These are phyloP conservation scores for Cryptococcus amylolentus DNA, from an alignment of 1,284 basidiomycete genomes.

Conservation along the genomic window DNA sequence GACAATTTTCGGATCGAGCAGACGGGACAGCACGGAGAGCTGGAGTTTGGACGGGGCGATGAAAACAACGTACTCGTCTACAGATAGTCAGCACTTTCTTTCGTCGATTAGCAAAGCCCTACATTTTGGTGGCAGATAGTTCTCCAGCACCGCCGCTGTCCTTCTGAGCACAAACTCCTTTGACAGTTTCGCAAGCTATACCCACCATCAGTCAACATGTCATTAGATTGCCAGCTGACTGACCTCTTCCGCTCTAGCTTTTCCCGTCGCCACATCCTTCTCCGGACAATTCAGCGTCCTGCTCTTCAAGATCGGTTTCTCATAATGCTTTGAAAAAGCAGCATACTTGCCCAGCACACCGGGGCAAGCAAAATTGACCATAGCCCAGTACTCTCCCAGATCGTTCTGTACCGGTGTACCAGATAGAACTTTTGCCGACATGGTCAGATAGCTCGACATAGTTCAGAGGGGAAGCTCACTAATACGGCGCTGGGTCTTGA, in stretches of 20 bases:
- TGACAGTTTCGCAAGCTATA: slow-evolving; percentile 69
- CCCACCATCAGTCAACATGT: not conserved
- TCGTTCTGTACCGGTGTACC: slow-evolving; percentile 99
- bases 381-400: slow-evolving; percentile 89
- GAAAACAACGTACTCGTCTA: slow-evolving; percentile 93
- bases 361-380: slow-evolving; percentile 95
- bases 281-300: slow-evolving; percentile 69
- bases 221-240: slow-evolving; percentile 10
- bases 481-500: slow-evolving; percentile 69
- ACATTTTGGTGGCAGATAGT: slow-evolving; percentile 89
- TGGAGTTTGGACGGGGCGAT: slow-evolving; percentile 79
- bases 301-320: slow-evolving; percentile 83
- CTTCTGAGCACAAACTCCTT: slow-evolving; percentile 86
- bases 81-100: slow-evolving; percentile 1
- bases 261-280: slow-evolving; percentile 71
- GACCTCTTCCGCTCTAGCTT: slow-evolving; percentile 69
- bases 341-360: slow-evolving; percentile 69
- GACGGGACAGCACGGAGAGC: slow-evolving; percentile 70
- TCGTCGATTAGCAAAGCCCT: slow-evolving; percentile 37
- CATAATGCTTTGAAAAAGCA: slow-evolving; percentile 75
- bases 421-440: slow-evolving; percentile 64
- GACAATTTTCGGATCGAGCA: slow-evolving; percentile 63
- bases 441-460: not conserved
- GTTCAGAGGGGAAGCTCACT: slow-evolving; percentile 26
- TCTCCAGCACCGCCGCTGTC: slow-evolving; percentile 73